Percentiles rank a stretch among this genome's conserved stretches.
Conservation (phyloP, 2,329 filamentous ascomycete species). For the Cordyceps cicadae region DNA sequence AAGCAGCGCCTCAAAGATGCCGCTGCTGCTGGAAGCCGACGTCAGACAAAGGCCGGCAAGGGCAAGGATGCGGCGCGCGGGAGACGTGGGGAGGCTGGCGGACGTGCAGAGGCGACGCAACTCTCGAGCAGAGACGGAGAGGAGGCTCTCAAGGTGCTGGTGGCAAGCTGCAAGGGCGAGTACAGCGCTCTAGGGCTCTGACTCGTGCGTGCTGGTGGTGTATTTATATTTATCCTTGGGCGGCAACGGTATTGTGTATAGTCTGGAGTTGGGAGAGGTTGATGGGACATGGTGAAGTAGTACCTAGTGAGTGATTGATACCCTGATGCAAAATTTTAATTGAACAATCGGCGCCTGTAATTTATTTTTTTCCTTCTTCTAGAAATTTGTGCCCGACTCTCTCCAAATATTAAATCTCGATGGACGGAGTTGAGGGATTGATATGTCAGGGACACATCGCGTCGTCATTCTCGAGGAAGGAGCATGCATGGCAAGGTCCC, state of each 20-base stretch:
- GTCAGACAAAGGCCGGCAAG: background rate
- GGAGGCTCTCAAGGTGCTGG: conserved; percentile 10
- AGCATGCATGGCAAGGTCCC: background rate
- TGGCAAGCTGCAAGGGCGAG: conserved; percentile 19
- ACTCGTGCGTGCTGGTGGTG: background rate
- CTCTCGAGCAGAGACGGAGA: conserved; percentile 3
- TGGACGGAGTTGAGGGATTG: background rate
- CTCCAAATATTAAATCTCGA: background rate
- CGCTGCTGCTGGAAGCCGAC: background rate
- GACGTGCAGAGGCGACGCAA: background rate
- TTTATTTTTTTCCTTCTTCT: background rate
- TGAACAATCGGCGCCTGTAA: background rate
- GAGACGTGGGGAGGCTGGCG: background rate
- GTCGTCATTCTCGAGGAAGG: conserved; percentile 15
- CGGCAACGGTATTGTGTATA: background rate
- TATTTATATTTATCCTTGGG: background rate
- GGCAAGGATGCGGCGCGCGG: background rate
- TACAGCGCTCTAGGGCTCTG: conserved; percentile 29
- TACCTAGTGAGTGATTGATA: background rate
- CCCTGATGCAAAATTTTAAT: background rate
- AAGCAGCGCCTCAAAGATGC: conserved; percentile 17
- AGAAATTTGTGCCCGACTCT: background rate
- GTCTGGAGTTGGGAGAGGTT: background rate
- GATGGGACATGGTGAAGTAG: background rate
- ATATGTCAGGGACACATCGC: no score